Evolutionary conservation across 1,284 basidiomycete species (phyloP), one percentile per base, ranked within the genome.

Genomic region (Pseudozyma sp.): DNA sequence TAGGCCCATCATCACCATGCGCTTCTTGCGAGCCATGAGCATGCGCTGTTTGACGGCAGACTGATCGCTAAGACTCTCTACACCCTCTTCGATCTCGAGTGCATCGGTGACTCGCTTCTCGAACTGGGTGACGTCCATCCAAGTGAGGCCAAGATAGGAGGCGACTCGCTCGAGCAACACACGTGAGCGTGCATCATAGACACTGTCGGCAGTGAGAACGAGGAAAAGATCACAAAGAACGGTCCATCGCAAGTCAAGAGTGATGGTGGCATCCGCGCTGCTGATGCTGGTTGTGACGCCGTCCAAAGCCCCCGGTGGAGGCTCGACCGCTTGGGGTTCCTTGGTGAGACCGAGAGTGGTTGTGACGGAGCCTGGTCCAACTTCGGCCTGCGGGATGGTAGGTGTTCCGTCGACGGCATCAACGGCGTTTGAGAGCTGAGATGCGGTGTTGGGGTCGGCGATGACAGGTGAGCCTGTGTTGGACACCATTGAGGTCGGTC

Each of bases 81-180:
- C 78, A 19, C 83, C 79, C 59, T 85, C 83, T 45, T 84, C 81
- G 45, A 85, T 83, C 66, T 82, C 82, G 34, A 85, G 68, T 5
- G 82, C 77, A 38, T 85, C 82, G 9, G 83, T 84, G 43, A 85
- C 69, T 13, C 83, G 72, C 70, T 83, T 85, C 50, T 85, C 83
- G 58, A 85, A 85, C 34, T 83, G 81, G n/a, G 82, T 83, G 39
- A 85, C 78, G 52, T 85, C 83, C 80, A 85, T 83, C 83, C 80
- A 85, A 13, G 76, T 77, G 31, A 85, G 78, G 1, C 76, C 77
- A 42, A 85, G 77, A 19, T 76, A 63, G 42, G 77, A 72, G 16
- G 83, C 79, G 9, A 85, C 73, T 34, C 70, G 66, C 68, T 83
- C 82, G 45, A 85, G 77, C 25, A 85, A 67, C 14, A 83, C 82